Evolutionary conservation across 768 basidiomycete genomes (phyloP), one percentile per base, ranked within the genome.

Genomic region (Russula sp.): DNA sequence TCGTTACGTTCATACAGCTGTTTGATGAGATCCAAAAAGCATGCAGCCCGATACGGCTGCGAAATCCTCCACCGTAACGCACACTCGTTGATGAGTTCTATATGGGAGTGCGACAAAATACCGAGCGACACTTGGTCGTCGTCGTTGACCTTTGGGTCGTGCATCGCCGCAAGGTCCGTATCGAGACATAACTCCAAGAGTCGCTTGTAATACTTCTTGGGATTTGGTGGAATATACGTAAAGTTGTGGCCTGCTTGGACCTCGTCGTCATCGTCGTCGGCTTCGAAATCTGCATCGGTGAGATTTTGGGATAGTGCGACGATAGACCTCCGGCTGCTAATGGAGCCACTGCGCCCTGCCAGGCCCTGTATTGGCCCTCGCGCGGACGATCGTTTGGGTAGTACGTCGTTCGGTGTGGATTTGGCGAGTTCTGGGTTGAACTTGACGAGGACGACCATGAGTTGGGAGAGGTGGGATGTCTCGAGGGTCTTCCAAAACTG

Each of bases 111-210:
- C 4, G 92, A 92, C 18, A 99, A 75, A 61, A 99, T 98, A 7
- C 92, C 91, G 42, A 98, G 77, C 0, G 94, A 91, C 16, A 99
- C 96, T 76, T 98, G 94, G 68, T 98, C 92, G 68, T 92, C 89
- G 68, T 94, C 92, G 51, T 93, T 88, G n/a, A 98, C 87, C 61
- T 90, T 89, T 5, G 91, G 89, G 51, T 88, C 88, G 54, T 89
- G 80, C 90, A 99, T 93, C 42, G 86, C 83, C 70, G 93, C 91
- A 62, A 98, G 77, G 72, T 99, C 97, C 32, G 82, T 80, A 31
- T 87, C 79, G 51, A 99, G 83, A 71, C 94, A 94, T 59, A 83
- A 78, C 71, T 92, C 87, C 34, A 97, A 80, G 16, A 98, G 80
- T 11, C 90, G 84, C 66, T 85, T 85, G 79, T 96, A 99, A 73